phyloP scores from a whole-genome alignment of 2,329 filamentous ascomycete species.

The Plectosphaerella plurivora region DNA sequence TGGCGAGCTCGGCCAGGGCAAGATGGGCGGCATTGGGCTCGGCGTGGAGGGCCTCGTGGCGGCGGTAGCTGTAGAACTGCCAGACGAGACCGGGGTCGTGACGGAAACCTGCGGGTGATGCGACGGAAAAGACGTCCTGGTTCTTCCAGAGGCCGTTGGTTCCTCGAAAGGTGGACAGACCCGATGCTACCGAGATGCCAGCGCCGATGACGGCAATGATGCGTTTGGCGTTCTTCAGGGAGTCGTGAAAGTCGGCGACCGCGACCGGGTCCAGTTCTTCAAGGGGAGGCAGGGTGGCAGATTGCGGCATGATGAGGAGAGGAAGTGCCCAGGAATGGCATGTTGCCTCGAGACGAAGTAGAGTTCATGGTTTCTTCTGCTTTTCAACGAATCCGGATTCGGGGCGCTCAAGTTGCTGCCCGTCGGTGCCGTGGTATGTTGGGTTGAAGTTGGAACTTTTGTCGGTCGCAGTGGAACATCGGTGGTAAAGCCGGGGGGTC shows the following conservation, averaged over 20 bases:
- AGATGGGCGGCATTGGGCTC: conserved; percentile 61
- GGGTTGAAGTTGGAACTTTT: too few species aligned
- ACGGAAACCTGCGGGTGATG: conserved; percentile 58
- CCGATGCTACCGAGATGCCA: conserved; percentile 21
- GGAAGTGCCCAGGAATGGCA: too few species aligned
- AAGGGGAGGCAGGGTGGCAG: background rate
- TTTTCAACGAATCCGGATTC: too few species aligned
- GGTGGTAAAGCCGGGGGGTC: too few species aligned
- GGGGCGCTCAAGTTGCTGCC: too few species aligned
- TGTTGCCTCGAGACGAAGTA: too few species aligned
- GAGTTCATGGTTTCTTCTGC: too few species aligned
- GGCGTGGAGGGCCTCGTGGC: conserved; percentile 60
- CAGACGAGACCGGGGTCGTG: conserved; percentile 61
- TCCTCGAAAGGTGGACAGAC: conserved; percentile 55
- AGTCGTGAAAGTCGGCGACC: conserved; percentile 16
- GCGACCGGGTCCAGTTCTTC: conserved; percentile 4
- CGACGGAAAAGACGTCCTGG: conserved; percentile 54
- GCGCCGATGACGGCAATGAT: conserved; percentile 25
- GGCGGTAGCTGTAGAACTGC: conserved; percentile 64
- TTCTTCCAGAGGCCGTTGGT: conserved; percentile 61
- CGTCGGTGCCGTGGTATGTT: too few species aligned
- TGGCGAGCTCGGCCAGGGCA: conserved; percentile 58
- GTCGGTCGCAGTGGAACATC: too few species aligned
- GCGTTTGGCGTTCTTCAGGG: conserved; percentile 17
- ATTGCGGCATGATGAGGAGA: too few species aligned